phyloP scores from a whole-genome alignment of 352 stramenopile genomes.

The Phytopythium oedochilum region DNA sequence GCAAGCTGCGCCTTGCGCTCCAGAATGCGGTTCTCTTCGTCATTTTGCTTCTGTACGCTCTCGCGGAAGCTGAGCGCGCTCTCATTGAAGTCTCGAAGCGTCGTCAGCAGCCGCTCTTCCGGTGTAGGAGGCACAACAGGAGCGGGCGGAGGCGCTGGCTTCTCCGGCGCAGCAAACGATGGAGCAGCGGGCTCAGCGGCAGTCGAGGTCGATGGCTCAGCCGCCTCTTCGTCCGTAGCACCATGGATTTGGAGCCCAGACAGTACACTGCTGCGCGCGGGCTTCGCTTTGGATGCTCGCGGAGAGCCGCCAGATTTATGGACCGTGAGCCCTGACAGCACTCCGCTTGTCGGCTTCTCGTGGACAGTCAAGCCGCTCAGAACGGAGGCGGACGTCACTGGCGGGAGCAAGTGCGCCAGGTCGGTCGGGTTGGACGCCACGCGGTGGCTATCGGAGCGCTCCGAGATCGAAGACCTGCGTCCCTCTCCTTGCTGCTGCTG shows the following conservation, averaged over 20 bases:
- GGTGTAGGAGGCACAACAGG: conserved; percentile 36
- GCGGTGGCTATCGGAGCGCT: conserved; percentile 22
- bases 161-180: conserved; percentile 14
- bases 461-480: conserved; percentile 13
- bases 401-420: conserved; percentile 60
- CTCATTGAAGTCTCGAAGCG: conserved; percentile 69
- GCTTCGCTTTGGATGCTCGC: conserved; percentile 18
- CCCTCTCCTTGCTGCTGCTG: conserved; percentile 12
- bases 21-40: conserved; percentile 68
- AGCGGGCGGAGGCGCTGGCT: conserved; percentile 15
- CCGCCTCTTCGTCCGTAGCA: conserved; percentile 11
- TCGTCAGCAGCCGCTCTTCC: conserved; percentile 60
- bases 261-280: conserved; percentile 29
- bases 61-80: conserved; percentile 67
- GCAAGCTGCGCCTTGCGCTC: conserved; percentile 61
- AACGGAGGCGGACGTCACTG: conserved; percentile 50
- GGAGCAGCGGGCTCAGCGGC: conserved; percentile 6
- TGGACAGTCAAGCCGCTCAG: conserved; percentile 66
- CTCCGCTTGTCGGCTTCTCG: conserved; percentile 11
- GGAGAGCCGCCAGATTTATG: conserved; percentile 33
- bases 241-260: conserved; percentile 48
- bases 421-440: conserved; percentile 44
- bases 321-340: conserved; percentile 68
- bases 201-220: conserved; percentile 7
- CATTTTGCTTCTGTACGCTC: conserved; percentile 57